Conservation (phyloP, 2,329 filamentous ascomycete genomes). For the Nothopassalora personata region DNA sequence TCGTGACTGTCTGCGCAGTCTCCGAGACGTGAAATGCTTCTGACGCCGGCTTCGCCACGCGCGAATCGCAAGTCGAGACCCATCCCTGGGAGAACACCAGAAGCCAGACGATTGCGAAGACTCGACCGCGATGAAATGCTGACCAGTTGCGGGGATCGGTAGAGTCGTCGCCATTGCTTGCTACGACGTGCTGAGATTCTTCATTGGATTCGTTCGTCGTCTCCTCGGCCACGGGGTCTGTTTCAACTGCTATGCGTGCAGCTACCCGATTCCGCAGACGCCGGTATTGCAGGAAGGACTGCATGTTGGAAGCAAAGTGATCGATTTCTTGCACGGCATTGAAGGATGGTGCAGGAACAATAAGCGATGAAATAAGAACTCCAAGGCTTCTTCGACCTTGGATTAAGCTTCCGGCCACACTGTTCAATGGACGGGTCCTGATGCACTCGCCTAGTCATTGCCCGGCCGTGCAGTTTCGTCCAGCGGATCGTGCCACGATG, state of each 20-base stretch:
- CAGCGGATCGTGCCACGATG: background rate
- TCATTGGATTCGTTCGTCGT: background rate
- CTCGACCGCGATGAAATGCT: background rate
- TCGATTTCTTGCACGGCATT: background rate
- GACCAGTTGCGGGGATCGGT: constrained; percentile 1
- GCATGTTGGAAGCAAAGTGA: background rate
- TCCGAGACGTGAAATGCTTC: background rate
- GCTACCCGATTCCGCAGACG: background rate
- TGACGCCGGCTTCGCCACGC: background rate
- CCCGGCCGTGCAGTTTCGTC: background rate
- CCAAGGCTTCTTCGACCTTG: too few species aligned
- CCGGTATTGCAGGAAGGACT: constrained; percentile 1
- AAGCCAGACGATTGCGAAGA: constrained; percentile 1
- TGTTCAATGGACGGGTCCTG: background rate
- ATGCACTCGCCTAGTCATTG: background rate
- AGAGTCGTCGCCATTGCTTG: constrained; percentile 4
- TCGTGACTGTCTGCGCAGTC: background rate
- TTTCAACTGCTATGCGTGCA: background rate
- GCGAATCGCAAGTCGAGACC: constrained; percentile 6
- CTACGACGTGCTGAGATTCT: background rate
- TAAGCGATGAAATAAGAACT: background rate
- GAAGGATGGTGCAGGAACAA: background rate
- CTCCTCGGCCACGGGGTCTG: background rate
- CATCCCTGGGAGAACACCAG: constrained; percentile 7
- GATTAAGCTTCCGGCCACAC: background rate